phyloP scores from a whole-genome alignment of 345 rosid species.

The Garcia nutans region DNA sequence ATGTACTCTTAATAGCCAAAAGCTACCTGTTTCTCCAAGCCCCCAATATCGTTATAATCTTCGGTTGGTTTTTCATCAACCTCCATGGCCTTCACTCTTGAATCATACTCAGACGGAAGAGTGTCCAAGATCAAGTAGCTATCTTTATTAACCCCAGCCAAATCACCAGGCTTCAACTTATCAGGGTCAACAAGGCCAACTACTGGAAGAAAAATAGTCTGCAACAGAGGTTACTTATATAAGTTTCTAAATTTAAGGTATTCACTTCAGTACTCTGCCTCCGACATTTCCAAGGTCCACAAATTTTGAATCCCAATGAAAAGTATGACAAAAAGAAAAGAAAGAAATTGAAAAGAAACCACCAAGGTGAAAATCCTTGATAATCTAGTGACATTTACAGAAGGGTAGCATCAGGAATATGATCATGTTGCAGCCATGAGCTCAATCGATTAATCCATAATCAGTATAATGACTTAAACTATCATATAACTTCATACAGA shows the following conservation, averaged over 20 bases:
- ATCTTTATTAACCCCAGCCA: constrained; percentile 98
- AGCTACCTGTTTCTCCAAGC: constrained; percentile 91
- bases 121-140: constrained; percentile 95
- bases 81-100: constrained; percentile 99
- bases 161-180: constrained; percentile 91
- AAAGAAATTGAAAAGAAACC: too few relatives aligned
- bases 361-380: too few relatives aligned
- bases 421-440: background rate
- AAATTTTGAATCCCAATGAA: too few relatives aligned
- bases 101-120: constrained; percentile 93
- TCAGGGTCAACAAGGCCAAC: constrained; percentile 99
- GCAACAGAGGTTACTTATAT: constrained; percentile 13
- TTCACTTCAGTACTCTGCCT: too few relatives aligned
- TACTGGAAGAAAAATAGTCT: constrained; percentile 97
- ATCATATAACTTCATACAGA: too few relatives aligned
- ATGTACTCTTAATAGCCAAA: background rate
- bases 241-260: too few relatives aligned
- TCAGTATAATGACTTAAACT: too few relatives aligned
- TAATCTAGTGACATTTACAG: too few relatives aligned
- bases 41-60: constrained; percentile 98
- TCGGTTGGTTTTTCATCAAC: constrained; percentile 99
- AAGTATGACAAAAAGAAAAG: too few relatives aligned
- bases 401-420: too few relatives aligned
- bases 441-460: too few relatives aligned
- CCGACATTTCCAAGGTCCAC: too few relatives aligned